Base-by-base conservation (phyloP, 352 stramenopile species). In the Phytophthora tentaculata region DNA sequence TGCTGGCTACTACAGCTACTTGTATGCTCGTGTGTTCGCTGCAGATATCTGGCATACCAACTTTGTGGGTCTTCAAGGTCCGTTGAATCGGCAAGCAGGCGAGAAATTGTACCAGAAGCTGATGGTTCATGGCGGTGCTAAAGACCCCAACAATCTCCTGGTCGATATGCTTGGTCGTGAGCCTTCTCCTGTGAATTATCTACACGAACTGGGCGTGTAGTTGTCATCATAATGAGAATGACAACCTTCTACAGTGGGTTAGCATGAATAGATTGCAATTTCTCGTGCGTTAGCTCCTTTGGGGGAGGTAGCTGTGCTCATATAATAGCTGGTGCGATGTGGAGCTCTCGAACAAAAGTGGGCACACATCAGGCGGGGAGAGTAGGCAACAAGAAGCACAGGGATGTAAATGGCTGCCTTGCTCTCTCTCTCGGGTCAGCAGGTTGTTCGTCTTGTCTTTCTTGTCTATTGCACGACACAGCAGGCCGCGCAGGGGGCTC, bases 1-100 rank as follows among this genome's bases (percentile, higher is more conserved):
- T 9, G 90, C 90, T 9, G 90, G 90, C 13, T 98, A 98, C 66
- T 98, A 98, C 74, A 94, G 88, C 63, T 98, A 98, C 56, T 60
- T 98, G 51, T 97, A 97, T 61, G 88, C 90, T 12, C 89, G 89
- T 22, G 89, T 97, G 56, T 97, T 97, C 65, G 91, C 90, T 13
- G 89, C 90, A 22, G 83, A 91, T 64, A 95, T 98, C 44, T 98
- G 92, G 92, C 74, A 90, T 29, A 57, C 76, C 8, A 74, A 77
- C 52, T 97, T 98, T 71, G 61, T 63, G 5, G 76, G 91, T 7
- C 45, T 74, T 17, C 23, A 77, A 20, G 62, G 71, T 37, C 90
- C 90, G 7, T 74, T 97, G 41, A 89, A 81, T 48, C 54, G 64
- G 20, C 23, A 69, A 37, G 78, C 89, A 14, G 92, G 92, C 9